Evolutionary conservation across 306 rosid species (phyloP).

Genomic region (Citrullus amarus): DNA sequence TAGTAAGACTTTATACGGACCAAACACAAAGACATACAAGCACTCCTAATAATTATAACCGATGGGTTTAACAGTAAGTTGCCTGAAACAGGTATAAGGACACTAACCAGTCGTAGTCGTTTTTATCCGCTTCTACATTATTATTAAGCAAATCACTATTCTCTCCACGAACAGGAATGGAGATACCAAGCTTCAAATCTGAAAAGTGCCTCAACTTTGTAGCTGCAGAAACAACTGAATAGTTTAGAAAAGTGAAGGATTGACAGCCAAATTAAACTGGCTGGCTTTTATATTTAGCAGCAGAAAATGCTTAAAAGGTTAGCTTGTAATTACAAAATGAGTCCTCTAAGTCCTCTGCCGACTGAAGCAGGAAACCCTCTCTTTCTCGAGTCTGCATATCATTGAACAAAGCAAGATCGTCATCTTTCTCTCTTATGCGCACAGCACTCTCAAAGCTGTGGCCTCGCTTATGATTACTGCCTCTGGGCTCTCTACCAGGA

Average conservation of each 20-base stretch:
- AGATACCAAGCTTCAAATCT: constrained; percentile 48
- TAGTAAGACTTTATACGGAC: not conserved
- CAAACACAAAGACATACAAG: not conserved
- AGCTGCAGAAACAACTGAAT: constrained; percentile 38
- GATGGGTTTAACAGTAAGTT: not conserved
- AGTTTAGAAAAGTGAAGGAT: constrained; percentile 7
- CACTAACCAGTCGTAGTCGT: constrained; percentile 75
- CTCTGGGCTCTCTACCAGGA: constrained; percentile 52
- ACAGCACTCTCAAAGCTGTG: constrained; percentile 59
- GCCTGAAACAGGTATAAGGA: constrained; percentile 3
- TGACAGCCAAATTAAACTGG: constrained; percentile 15
- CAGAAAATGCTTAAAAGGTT: constrained; percentile 2
- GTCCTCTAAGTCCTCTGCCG: constrained; percentile 64
- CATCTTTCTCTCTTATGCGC: constrained; percentile 56
- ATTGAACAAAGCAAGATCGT: constrained; percentile 62
- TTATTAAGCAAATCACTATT: constrained; percentile 54
- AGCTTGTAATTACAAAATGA: constrained; percentile 42
- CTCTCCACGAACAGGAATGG: constrained; percentile 58
- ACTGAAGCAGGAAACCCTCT: constrained; percentile 60
- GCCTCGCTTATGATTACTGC: constrained; percentile 52
- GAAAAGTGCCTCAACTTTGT: constrained; percentile 53
- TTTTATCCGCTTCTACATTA: constrained; percentile 59
- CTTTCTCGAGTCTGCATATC: constrained; percentile 66
- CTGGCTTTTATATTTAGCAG: not conserved
- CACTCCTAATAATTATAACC: not conserved